Evolutionary conservation across 192 early-diverging fungal genomes (phyloP), one percentile per base, ranked within the genome.

Genomic region (Coemansia sp.): DNA sequence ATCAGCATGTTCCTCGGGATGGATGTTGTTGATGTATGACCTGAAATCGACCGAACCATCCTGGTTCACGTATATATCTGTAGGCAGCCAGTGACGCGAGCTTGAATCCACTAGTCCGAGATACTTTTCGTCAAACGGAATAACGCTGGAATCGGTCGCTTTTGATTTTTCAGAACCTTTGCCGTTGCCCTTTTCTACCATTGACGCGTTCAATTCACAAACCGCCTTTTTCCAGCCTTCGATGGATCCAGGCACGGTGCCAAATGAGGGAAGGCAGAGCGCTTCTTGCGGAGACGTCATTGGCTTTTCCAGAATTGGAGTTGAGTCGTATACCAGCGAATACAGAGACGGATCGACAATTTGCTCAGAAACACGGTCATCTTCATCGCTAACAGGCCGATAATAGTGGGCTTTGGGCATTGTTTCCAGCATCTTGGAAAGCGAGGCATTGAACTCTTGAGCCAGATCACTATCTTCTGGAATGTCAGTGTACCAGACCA

Each of bases 31-130:
- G 18, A 54, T 54, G 8, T 54, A 54, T 2, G 51, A 54, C 25
- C 29, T 55, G 29, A 55, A 55, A 5, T 29, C 52, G 10, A 55
- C 52, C 4, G 52, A 55, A 14, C 52, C 52, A 11, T 55, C 52
- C 3, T 29, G 7, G 16, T 55, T 29, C 2, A 55, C 52, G 7
- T 55, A 16, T 0, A 55, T 55, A 29, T 55, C 52, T 7, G 52
- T 16, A 2, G 52, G 52, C 22, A 55, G 52, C 52, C 52, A 55
- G 25, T 55, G 52, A 6, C 52, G 52, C 18, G 4, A 1, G 12
- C 29, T 25, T 12, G 52, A 25, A 29, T 30, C 29, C 4, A 55
- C 1, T 8, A 8, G 22, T 12, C 17, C 25, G 2, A 55, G 52
- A 29, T 55, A 55, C 29, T 55, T 11, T 30, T 55, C 52, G 52